Evolutionary conservation across 2,329 filamentous ascomycete species (phyloP).

Genomic region (Diaporthe velutina): DNA sequence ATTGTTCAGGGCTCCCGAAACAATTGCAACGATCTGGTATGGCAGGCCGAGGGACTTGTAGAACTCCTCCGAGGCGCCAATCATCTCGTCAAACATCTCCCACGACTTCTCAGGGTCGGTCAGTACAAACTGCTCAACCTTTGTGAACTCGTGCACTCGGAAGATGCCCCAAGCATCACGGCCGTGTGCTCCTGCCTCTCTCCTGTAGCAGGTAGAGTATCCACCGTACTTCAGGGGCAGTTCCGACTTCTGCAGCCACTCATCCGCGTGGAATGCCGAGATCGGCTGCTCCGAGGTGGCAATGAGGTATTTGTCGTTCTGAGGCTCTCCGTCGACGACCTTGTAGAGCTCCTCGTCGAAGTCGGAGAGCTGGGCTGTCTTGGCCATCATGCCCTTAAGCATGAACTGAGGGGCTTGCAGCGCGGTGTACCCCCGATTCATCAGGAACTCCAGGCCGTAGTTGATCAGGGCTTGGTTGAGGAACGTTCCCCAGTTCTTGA

Average conservation of each 20-base stretch:
- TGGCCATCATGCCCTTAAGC: slow-evolving; percentile 95
- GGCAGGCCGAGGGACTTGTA: slow-evolving; percentile 91
- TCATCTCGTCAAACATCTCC: slow-evolving; percentile 96
- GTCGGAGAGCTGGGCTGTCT: slow-evolving; percentile 96
- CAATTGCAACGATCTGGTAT: slow-evolving; percentile 93
- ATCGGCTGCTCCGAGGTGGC: slow-evolving; percentile 96
- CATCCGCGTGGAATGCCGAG: slow-evolving; percentile 90
- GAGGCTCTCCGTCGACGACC: slow-evolving; percentile 88
- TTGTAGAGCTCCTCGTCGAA: slow-evolving; percentile 99
- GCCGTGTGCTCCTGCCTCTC: slow-evolving; percentile 90
- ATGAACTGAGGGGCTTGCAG: slow-evolving; percentile 95
- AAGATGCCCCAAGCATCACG: slow-evolving; percentile 94
- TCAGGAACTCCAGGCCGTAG: slow-evolving; percentile 92
- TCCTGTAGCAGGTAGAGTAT: slow-evolving; percentile 94
- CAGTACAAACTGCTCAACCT: slow-evolving; percentile 59
- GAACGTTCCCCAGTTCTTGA: slow-evolving; percentile 40
- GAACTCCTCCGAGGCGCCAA: slow-evolving; percentile 90
- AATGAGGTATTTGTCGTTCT: slow-evolving; percentile 78
- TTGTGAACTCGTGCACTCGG: slow-evolving; percentile 92
- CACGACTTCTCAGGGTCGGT: slow-evolving; percentile 71
- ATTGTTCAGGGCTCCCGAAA: slow-evolving; percentile 95
- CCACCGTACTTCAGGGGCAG: slow-evolving; percentile 94
- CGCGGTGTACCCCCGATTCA: slow-evolving; percentile 82
- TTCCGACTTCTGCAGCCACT: slow-evolving; percentile 89
- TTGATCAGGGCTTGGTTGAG: slow-evolving; percentile 90